phyloP scores from a whole-genome alignment of 2,329 filamentous ascomycete species.

The Fusarium globosum region DNA sequence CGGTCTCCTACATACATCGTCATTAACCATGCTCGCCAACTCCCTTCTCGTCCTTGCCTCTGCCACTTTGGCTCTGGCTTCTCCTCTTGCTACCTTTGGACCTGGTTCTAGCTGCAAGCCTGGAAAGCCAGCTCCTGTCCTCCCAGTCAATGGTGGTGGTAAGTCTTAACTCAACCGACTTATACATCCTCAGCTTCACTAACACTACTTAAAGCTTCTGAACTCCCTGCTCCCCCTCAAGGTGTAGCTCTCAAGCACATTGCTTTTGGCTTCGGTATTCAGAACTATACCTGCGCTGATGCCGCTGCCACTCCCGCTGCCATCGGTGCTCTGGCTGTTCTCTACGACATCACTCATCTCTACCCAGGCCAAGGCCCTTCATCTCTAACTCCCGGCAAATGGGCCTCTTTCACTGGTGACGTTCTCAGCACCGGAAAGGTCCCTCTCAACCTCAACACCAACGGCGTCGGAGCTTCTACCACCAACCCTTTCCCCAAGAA shows the following conservation, averaged over 20 bases:
- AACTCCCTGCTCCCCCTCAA: constrained; percentile 58
- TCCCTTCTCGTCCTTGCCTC: constrained; percentile 49
- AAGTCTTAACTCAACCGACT: constrained; percentile 35
- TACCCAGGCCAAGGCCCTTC: constrained; percentile 57
- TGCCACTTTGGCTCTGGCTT: constrained; percentile 48
- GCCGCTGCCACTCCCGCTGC: constrained; percentile 51
- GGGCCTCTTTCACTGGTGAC: constrained; percentile 53
- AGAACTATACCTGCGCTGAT: constrained; percentile 74
- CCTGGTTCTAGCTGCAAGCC: constrained; percentile 32
- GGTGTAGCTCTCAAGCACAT: constrained; percentile 62
- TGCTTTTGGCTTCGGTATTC: constrained; percentile 71
- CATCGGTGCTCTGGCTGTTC: constrained; percentile 68
- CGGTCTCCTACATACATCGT: constrained; percentile 6
- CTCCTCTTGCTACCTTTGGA: constrained; percentile 38
- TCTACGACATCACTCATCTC: constrained; percentile 67
- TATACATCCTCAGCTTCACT: constrained; percentile 21
- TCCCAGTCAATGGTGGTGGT: constrained; percentile 56
- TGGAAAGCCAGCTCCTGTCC: constrained; percentile 36
- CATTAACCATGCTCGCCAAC: constrained; percentile 49
- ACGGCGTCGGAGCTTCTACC: constrained; percentile 54
- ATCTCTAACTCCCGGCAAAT: constrained; percentile 54
- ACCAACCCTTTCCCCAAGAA: constrained; percentile 58
- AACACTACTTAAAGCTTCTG: constrained; percentile 47
- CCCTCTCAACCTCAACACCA: constrained; percentile 60
- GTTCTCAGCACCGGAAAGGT: constrained; percentile 56